These are phyloP conservation scores for Protomyces gravidus DNA, from an alignment of 1,139 yeast species.

Conservation along the genomic window DNA sequence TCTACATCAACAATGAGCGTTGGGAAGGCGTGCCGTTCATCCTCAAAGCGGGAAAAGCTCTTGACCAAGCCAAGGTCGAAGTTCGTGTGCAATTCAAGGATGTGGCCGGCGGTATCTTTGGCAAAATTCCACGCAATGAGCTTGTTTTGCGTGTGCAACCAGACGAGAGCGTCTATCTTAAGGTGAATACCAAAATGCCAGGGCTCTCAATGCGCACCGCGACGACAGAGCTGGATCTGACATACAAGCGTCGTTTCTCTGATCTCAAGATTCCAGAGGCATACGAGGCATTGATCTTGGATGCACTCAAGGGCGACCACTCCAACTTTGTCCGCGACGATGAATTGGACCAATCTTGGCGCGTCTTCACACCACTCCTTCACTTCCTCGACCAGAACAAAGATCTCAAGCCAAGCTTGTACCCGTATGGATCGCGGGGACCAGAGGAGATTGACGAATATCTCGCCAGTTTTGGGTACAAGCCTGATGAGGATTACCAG, in stretches of 20 bases:
- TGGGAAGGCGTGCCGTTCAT: constrained; percentile 98
- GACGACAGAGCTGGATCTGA: constrained; percentile 82
- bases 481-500: constrained; percentile 60
- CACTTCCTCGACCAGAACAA: constrained; percentile 62
- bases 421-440: constrained; percentile 90
- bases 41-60: constrained; percentile 82
- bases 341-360: constrained; percentile 92
- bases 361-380: constrained; percentile 83
- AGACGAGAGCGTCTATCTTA: constrained; percentile 84
- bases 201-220: constrained; percentile 80
- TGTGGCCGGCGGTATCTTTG: constrained; percentile 76
- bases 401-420: constrained; percentile 51
- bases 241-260: constrained; percentile 74
- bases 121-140: constrained; percentile 81
- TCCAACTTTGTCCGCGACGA: constrained; percentile 97
- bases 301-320: constrained; percentile 86
- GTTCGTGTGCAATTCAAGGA: constrained; percentile 88
- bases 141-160: constrained; percentile 93
- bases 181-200: constrained; percentile 87
- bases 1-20: constrained; percentile 80
- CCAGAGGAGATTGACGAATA: constrained; percentile 63
- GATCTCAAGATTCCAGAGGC: constrained; percentile 90
- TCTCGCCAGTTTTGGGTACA: constrained; percentile 65
- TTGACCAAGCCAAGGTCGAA: constrained; percentile 63
- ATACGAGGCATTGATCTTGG: constrained; percentile 90